A percentile compares a stretch with the other conserved stretches of the same genome.
These are phyloP conservation scores for Suhomyces bolitotheri DNA, from an alignment of 1,139 yeast genomes.

Conservation along the genomic window DNA sequence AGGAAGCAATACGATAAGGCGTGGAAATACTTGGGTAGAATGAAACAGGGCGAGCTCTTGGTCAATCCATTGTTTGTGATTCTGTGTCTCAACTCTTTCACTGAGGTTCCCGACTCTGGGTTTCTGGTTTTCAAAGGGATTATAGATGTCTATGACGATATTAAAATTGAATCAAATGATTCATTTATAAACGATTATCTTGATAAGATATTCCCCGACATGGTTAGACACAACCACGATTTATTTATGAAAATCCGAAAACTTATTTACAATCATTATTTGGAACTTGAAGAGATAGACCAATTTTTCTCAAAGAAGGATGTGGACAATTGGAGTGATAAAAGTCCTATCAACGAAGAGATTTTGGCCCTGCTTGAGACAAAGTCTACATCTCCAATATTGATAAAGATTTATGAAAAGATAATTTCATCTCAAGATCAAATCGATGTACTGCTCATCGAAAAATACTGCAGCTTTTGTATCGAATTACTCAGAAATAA, in stretches of 20 bases:
- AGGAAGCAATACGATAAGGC: slow-evolving; percentile 10
- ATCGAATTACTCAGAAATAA: slow-evolving; percentile 9
- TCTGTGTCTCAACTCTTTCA: slow-evolving; percentile 7
- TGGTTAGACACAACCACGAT: slow-evolving; percentile 4
- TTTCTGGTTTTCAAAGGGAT: slow-evolving; percentile 13
- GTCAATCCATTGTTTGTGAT: slow-evolving; percentile 20
- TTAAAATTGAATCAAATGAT: slow-evolving; percentile 5
- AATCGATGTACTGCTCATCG: background rate
- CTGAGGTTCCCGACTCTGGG: slow-evolving; percentile 1
- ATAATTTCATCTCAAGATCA: background rate
- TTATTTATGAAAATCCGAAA: slow-evolving; percentile 8
- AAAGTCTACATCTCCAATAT: slow-evolving; percentile 1
- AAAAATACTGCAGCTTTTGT: slow-evolving; percentile 12
- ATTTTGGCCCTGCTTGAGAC: slow-evolving; percentile 8
- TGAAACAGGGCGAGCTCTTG: slow-evolving; percentile 16
- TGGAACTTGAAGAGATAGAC: slow-evolving; percentile 1
- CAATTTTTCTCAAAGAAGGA: slow-evolving; percentile 13
- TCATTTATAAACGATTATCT: slow-evolving; percentile 12
- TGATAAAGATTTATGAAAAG: slow-evolving; percentile 10
- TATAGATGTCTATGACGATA: background rate
- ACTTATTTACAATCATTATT: slow-evolving; percentile 9
- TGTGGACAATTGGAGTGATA: slow-evolving; percentile 12
- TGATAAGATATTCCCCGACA: slow-evolving; percentile 12
- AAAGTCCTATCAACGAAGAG: slow-evolving; percentile 5
- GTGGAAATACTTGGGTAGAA: slow-evolving; percentile 14